Conservation (phyloP, 129 eudicot species). For the Chrysanthemum makinoi region DNA sequence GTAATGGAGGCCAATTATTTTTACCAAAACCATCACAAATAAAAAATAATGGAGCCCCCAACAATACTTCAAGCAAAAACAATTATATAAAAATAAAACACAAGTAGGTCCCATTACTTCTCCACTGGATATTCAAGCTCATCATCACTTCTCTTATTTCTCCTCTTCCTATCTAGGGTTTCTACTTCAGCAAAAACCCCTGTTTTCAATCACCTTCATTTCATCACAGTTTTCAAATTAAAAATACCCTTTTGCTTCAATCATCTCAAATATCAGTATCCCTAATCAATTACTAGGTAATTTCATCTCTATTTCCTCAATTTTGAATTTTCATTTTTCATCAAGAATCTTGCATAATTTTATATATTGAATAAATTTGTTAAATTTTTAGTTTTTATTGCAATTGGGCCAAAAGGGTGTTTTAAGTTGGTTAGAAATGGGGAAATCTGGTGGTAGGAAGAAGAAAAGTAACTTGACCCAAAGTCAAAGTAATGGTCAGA, state of each 20-base stretch:
- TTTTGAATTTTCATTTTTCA: background rate
- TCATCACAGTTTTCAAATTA: background rate
- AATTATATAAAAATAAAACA: background rate
- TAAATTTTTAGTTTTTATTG: constrained; percentile 8
- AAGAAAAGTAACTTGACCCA: constrained; percentile 44
- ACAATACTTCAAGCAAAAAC: constrained; percentile 1
- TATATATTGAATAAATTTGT: background rate
- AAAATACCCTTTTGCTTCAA: background rate
- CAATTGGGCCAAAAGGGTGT: constrained; percentile 15
- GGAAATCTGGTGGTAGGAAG: constrained; percentile 82
- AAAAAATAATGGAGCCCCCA: constrained; percentile 24
- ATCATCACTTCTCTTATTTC: background rate
- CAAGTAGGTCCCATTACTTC: constrained; percentile 23
- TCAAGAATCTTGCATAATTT: too few species aligned
- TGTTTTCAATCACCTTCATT: background rate
- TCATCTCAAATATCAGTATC: background rate
- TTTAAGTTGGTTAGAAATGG: constrained; percentile 41
- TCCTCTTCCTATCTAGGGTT: constrained; percentile 45
- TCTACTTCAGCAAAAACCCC: constrained; percentile 29
- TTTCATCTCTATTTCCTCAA: constrained; percentile 15
- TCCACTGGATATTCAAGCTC: constrained; percentile 18
- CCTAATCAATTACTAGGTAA: constrained; percentile 23
- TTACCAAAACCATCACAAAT: background rate
- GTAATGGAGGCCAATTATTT: constrained; percentile 13
- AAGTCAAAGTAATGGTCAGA: constrained; percentile 16